These are phyloP conservation scores for Cytospora piceae DNA, from an alignment of 2,329 filamentous ascomycete species.

Conservation along the genomic window DNA sequence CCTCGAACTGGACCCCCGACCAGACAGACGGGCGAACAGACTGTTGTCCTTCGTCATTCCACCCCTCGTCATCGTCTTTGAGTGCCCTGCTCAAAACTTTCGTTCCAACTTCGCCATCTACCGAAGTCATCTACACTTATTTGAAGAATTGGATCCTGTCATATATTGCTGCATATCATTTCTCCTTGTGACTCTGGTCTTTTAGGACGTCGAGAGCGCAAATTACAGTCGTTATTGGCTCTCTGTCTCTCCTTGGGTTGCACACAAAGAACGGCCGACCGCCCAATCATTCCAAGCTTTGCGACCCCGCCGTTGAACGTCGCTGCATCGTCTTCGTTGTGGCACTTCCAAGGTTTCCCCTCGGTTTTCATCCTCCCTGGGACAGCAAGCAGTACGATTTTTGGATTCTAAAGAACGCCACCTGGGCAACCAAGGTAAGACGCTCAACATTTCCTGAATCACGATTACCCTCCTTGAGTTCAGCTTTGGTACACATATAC, in stretches of 20 bases:
- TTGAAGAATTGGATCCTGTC: conserved; percentile 3
- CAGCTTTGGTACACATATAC: not conserved
- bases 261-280: conserved; percentile 29
- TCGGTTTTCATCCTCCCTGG: conserved; percentile 5
- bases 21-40: not conserved
- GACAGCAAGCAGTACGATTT: not conserved
- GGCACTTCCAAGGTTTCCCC: conserved; percentile 10
- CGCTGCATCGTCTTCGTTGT: conserved; percentile 22
- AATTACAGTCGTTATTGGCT: conserved; percentile 26
- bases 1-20: conserved; percentile 11
- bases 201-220: conserved; percentile 15
- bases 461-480: not conserved
- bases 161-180: conserved; percentile 8
- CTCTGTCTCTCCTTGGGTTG: conserved; percentile 27
- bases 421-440: conserved; percentile 10
- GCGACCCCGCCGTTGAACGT: conserved; percentile 31
- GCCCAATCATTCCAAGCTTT: conserved; percentile 31
- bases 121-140: conserved; percentile 6
- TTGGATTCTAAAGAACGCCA: not conserved
- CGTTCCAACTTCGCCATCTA: not conserved
- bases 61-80: not conserved
- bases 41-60: conserved; percentile 21
- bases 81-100: conserved; percentile 10
- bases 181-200: conserved; percentile 11
- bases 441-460: not conserved